A percentile compares a stretch with the other conserved stretches of the same genome.
phyloP scores from a whole-genome alignment of 1,284 basidiomycete species.

The Exobasidium rhododendri region DNA sequence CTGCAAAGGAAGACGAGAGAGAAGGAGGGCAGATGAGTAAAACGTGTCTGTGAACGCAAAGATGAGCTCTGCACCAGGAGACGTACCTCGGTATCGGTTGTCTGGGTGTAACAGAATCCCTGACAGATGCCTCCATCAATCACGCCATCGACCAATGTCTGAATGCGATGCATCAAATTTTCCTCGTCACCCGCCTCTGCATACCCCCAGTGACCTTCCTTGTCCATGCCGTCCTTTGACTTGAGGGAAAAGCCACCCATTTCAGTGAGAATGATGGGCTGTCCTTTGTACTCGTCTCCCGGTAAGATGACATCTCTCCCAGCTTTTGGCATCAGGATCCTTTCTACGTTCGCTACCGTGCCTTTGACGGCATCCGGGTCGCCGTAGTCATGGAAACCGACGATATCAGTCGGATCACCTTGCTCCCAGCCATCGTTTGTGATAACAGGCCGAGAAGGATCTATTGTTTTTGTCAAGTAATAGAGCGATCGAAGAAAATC shows the following conservation, averaged over 20 bases:
- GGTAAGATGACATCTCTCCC: slow-evolving; percentile 16
- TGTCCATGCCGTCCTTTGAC: not conserved
- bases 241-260: slow-evolving; percentile 28
- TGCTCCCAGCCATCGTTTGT: slow-evolving; percentile 43
- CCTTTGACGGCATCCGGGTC: slow-evolving; percentile 6
- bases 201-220: slow-evolving; percentile 26
- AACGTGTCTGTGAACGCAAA: not conserved
- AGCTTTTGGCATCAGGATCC: slow-evolving; percentile 19
- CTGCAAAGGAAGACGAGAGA: not conserved
- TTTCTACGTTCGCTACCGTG: slow-evolving; percentile 16
- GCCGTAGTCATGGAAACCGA: slow-evolving; percentile 31
- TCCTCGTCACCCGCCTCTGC: slow-evolving; percentile 20
- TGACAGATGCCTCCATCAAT: slow-evolving; percentile 26
- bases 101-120: slow-evolving; percentile 38
- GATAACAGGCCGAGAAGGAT: slow-evolving; percentile 24
- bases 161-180: slow-evolving; percentile 22
- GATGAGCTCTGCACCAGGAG: slow-evolving; percentile 18
- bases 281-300: slow-evolving; percentile 9
- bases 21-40: not conserved
- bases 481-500: slow-evolving; percentile 26
- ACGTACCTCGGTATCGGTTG: slow-evolving; percentile 24
- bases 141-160: slow-evolving; percentile 16
- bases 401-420: slow-evolving; percentile 24
- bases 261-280: slow-evolving; percentile 32
- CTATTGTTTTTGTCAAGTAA: slow-evolving; percentile 31